Conservation (phyloP, 306 rosid species). For the Oemleria cerasiformis region DNA sequence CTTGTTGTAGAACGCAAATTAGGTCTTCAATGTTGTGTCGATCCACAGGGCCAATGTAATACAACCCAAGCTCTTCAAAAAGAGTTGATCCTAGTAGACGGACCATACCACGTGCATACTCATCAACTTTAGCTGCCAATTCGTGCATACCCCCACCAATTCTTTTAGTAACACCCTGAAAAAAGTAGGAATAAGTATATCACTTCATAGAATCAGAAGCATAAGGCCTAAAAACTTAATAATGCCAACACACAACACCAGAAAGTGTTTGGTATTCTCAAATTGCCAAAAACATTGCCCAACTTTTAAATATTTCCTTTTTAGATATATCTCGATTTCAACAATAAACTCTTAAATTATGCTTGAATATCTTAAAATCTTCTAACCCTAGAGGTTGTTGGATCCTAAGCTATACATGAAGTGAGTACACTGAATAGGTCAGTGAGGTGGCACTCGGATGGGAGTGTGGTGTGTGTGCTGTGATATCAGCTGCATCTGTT, state of each 20-base stretch:
- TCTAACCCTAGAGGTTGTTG: slow-evolving; percentile 1
- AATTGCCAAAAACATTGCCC: neutral
- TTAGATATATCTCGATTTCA: neutral
- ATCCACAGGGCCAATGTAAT: slow-evolving; percentile 93
- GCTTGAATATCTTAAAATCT: neutral
- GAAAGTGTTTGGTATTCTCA: neutral
- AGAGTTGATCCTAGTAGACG: slow-evolving; percentile 90
- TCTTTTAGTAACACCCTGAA: slow-evolving; percentile 81
- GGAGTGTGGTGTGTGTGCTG: no score
- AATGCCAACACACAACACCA: neutral
- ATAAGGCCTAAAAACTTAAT: neutral
- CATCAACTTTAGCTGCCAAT: slow-evolving; percentile 96
- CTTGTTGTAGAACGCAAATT: slow-evolving; percentile 72
- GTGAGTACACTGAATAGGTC: no score
- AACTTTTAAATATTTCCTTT: neutral
- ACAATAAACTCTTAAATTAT: neutral
- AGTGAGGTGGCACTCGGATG: no score
- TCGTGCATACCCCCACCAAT: slow-evolving; percentile 89
- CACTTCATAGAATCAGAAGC: neutral
- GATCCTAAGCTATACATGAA: no score
- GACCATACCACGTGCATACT: slow-evolving; percentile 97
- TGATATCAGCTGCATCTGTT: no score
- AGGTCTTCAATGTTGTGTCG: slow-evolving; percentile 87
- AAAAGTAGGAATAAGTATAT: neutral
- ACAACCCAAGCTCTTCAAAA: slow-evolving; percentile 94